Conservation (phyloP, 805 yeast species). For the Schwanniomyces occidentalis region DNA sequence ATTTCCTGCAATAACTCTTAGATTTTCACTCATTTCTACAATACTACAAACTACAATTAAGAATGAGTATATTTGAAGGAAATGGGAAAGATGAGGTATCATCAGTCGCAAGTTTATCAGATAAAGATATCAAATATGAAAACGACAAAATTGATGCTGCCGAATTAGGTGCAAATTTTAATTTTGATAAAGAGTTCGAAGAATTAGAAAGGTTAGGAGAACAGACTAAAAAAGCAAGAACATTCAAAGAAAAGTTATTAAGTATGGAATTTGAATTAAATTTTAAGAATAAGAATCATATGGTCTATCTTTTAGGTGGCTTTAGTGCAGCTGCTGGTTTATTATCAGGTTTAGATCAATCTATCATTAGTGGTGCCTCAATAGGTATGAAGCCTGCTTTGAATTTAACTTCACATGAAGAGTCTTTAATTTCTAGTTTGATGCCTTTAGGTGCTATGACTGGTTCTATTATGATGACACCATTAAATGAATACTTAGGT, state of each 20-base stretch:
- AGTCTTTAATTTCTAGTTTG: slow-evolving; percentile 54
- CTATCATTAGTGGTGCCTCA: slow-evolving; percentile 64
- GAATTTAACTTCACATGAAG: slow-evolving; percentile 39
- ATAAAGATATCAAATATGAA: slow-evolving; percentile 4
- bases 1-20: too few relatives aligned
- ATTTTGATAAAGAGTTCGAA: slow-evolving; percentile 36
- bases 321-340: slow-evolving; percentile 64
- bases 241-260: slow-evolving; percentile 38
- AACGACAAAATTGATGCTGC: slow-evolving; percentile 3
- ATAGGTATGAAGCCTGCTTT: slow-evolving; percentile 49
- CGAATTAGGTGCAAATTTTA: slow-evolving; percentile 15
- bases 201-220: slow-evolving; percentile 33
- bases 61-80: slow-evolving; percentile 5
- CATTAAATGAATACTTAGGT: slow-evolving; percentile 55
- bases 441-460: slow-evolving; percentile 73
- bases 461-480: slow-evolving; percentile 62
- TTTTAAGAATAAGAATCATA: slow-evolving; percentile 46
- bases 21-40: too few relatives aligned
- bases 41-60: too few relatives aligned
- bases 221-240: slow-evolving; percentile 26
- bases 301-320: slow-evolving; percentile 50
- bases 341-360: slow-evolving; percentile 68
- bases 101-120: slow-evolving; percentile 1
- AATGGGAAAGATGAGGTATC: slow-evolving; percentile 1
- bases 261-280: slow-evolving; percentile 37